Conservation (phyloP, 257 asterid species). For the Solanum appendiculatum region DNA sequence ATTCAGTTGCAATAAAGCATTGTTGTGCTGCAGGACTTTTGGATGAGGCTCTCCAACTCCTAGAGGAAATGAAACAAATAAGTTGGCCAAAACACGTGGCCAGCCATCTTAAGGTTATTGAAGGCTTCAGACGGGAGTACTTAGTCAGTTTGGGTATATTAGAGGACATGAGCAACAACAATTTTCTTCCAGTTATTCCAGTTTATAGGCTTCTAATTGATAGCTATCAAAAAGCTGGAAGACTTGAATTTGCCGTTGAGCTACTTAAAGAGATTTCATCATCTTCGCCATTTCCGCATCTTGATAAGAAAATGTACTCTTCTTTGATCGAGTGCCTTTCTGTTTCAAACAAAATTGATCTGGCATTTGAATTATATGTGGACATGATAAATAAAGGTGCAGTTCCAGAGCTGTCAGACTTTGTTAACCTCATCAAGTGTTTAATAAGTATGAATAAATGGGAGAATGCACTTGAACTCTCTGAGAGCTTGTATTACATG, state of each 20-base stretch:
- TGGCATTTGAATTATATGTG: constrained; percentile 57
- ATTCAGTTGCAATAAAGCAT: constrained; percentile 63
- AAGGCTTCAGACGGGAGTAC: constrained; percentile 74
- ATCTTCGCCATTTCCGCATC: constrained; percentile 15
- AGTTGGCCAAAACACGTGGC: constrained; percentile 67
- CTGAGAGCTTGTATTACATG: constrained; percentile 63
- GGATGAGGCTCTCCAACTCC: constrained; percentile 75
- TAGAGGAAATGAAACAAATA: constrained; percentile 89
- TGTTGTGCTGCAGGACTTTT: constrained; percentile 47
- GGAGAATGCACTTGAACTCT: constrained; percentile 70
- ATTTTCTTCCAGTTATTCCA: constrained; percentile 45
- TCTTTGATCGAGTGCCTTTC: constrained; percentile 54
- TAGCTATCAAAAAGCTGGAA: constrained; percentile 75
- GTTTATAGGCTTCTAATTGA: constrained; percentile 61
- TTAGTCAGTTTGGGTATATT: constrained; percentile 50
- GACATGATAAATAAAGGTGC: constrained; percentile 50
- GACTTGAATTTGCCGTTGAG: constrained; percentile 60
- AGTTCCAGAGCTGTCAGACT: constrained; percentile 43
- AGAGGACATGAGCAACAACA: constrained; percentile 42
- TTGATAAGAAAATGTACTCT: constrained; percentile 31
- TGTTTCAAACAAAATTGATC: constrained; percentile 41
- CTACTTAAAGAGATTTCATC: constrained; percentile 51
- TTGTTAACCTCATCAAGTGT: constrained; percentile 60
- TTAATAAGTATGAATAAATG: constrained; percentile 52
- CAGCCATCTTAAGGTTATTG: constrained; percentile 64